Evolutionary conservation across 345 rosid genomes (phyloP), one percentile per base, ranked within the genome.

Genomic region (Murraya paniculata): DNA sequence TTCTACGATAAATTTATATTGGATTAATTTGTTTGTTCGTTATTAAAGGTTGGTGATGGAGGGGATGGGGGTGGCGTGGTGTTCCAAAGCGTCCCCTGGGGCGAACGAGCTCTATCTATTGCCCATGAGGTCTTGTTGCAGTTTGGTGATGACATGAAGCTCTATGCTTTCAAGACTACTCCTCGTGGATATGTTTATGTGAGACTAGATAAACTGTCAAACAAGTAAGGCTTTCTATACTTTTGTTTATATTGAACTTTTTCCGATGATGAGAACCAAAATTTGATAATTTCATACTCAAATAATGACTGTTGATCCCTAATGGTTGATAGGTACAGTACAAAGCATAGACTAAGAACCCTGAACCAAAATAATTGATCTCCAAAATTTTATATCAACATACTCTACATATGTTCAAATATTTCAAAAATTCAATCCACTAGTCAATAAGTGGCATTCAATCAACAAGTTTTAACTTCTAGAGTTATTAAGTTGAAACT

Each of bases 1-100:
- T 75, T 36, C n/a, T 45, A 71, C 59, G 77, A 25, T 71, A 53
- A 8, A 16, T 79, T 76, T 62, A 16, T 4, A 1, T 38, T 73
- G 39, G 28, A 30, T 24, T 77, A 18, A 0, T 58, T 39, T 9
- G 9, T 39, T 39, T 39, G 45, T 39, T 53, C 27, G 18, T 24
- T 39, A 68, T 66, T 72, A 75, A 82, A 95, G 97, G 59, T 85
- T 79, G 95, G 94, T 5, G 98, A 95, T 84, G 98, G 98, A 73
- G 93, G 93, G 69, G 90, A 90, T 84, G 99, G 98, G 58, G 98
- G 99, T 78, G 98, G 99, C 74, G 57, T 93, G 78, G 94, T 86
- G 70, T 80, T 92, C 39, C 87, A 89, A 86, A 85, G 85, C 70
- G 89, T 92, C 16, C 74, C 90, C 13, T 93, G 93, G 99, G 98